Evolutionary conservation across 148 eudicot species (phyloP), one percentile per base, ranked within the genome.

Genomic region (Chenopodium album): DNA sequence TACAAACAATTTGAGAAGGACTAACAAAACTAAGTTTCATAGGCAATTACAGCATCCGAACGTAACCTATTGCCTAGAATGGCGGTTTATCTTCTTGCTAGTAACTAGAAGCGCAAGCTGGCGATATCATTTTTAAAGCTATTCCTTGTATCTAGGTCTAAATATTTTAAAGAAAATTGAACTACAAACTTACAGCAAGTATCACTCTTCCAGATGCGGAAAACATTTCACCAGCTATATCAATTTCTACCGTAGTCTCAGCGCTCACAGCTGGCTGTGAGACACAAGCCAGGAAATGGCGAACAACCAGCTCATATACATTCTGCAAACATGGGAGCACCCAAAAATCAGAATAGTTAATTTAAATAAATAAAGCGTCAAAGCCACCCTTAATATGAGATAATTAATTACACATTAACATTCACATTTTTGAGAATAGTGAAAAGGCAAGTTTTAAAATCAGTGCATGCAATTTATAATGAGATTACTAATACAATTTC

Each of bases 261-360:
- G 99, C 99, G 50, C 99, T 98, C 34, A 91, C 84, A 75, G 99
- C 98, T 80, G 99, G 99, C 86, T 94, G 93, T n/a, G 99, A 96
- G 82, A 96, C 98, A 82, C 98, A 96, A 54, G 99, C 99, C 79
- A 96, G 88, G 76, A 90, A 96, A 90, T 96, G 99, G 63, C 98
- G 99, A 88, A 94, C 98, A 81, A 96, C 99, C 81, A 96, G 84
- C 83, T 96, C 99, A 85, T 94, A 96, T 81, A 96, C 75, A 83
- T 87, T 96, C 94, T 94, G 94, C 82, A 82, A 83, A 81, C 77
- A 80, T 34, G 66, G 66, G n/a, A 77, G 28, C 59, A 41, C 26
- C 28, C 26, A 56, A 19, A 64, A 56, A 71, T 59, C 48, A 77
- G 64, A 59, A 65, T 37, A 34, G 19, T 71, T 60, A 1, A 48